Conservation (phyloP, 2,329 filamentous ascomycete genomes). For the Cordyceps militaris region DNA sequence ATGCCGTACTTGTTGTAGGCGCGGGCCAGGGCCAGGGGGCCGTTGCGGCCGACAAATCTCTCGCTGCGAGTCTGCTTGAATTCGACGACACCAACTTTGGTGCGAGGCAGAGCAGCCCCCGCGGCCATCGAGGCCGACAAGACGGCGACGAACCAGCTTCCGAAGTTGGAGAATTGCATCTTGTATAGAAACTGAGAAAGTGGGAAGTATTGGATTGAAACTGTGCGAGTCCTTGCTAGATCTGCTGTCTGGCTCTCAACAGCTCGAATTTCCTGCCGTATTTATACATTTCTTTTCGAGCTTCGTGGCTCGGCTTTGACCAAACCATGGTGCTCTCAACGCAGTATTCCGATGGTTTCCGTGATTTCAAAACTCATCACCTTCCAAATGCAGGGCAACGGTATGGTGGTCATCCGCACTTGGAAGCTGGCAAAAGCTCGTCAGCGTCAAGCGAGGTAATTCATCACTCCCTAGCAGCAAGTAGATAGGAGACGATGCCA, state of each 20-base stretch:
- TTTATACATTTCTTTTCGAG: neutral
- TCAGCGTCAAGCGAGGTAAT: neutral
- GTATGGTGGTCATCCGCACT: neutral
- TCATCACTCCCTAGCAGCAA: neutral
- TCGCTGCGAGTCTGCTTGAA: constrained; percentile 10
- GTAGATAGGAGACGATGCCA: neutral
- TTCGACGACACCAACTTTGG: constrained; percentile 1
- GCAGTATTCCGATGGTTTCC: neutral
- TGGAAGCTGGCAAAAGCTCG: neutral
- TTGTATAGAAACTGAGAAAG: neutral
- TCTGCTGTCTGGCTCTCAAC: neutral
- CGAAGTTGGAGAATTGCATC: constrained; percentile 7
- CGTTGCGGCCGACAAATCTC: constrained; percentile 19
- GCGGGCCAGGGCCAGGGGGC: constrained; percentile 27
- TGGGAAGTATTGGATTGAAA: neutral
- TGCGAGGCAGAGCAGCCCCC: constrained; percentile 12
- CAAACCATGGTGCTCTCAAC: too few relatives aligned
- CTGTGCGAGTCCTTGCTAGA: neutral
- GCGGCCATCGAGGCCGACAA: constrained; percentile 9
- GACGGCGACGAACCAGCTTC: constrained; percentile 4
- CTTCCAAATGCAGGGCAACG: neutral
- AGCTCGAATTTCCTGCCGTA: neutral
- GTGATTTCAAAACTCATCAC: neutral
- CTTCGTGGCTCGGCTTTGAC: neutral
- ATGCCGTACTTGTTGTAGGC: constrained; percentile 29